Base-by-base conservation (phyloP, 495 filamentous ascomycete genomes). In the Cercophora sp. region DNA sequence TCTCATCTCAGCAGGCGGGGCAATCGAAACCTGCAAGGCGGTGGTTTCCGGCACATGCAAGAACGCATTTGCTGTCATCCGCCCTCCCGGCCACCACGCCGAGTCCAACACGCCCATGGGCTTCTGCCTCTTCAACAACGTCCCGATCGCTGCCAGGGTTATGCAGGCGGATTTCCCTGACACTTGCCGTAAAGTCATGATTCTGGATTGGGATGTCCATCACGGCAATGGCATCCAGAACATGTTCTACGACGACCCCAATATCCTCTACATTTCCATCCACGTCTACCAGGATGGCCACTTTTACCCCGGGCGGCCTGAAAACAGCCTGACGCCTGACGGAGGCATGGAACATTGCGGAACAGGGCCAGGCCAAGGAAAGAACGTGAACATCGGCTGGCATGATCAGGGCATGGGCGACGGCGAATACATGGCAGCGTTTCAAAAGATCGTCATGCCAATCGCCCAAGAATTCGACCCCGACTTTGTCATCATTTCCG, bases 91-190 rank as follows among this genome's bases (percentile, higher is more conserved):
- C 2, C 93, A 98, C 59, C 93, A 98, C 70, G 94, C 93, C 1
- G 94, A 97, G 62, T 79, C 78, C 43, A 78, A 92, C 57, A 72
- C 79, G 11, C 77, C 93, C 5, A 90, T 93, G 82, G 93, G 93
- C 0, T 98, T 98, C 64, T 98, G 93, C 67, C 71, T 97, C 13
- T 96, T 96, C 66, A 96, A 99, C 70, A 99, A 99, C 69, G 94
- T 96, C 9, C 86, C 86, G 24, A 85, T 99, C 47, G 91, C 91
- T 1, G 85, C 91, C 8, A 84, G 81, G 46, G 86, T 91, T 40
- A 94, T 90, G 57, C 89, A 91, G 64, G 66, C 70, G 23, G 81
- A 85, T 34, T 88, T 85, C 53, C 86, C 86, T 3, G 83, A 93
- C 0, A 69, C 69, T 0, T 95, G 89, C 63, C 84, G 89, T 29